phyloP scores from a whole-genome alignment of 176 grass and related monocot genomes.

The Carex littledalei region DNA sequence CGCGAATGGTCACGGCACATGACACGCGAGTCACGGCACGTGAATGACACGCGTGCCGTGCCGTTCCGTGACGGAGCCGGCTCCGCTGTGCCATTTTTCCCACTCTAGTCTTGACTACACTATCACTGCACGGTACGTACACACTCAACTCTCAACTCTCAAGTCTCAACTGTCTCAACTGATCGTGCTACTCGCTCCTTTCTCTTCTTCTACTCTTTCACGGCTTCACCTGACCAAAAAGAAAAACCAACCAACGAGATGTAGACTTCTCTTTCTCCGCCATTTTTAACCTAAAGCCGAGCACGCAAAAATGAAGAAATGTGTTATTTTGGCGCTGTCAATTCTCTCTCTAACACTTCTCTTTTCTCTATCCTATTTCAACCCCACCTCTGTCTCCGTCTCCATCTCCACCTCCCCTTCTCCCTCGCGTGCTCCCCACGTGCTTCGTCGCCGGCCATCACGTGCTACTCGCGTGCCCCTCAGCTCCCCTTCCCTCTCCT shows the following conservation, averaged over 20 bases:
- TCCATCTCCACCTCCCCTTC: slow-evolving; percentile 19
- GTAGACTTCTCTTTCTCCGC: not conserved
- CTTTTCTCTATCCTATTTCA: slow-evolving; percentile 17
- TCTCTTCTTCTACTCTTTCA: not conserved
- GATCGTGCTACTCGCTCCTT: not conserved
- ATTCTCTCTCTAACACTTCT: slow-evolving; percentile 18
- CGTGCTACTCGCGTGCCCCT: not conserved
- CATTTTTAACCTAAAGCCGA: not conserved
- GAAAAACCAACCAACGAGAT: too few relatives aligned
- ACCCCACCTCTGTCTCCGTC: slow-evolving; percentile 29
- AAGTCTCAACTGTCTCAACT: not conserved
- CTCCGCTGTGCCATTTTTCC: too few relatives aligned
- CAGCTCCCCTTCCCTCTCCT: slow-evolving; percentile 30
- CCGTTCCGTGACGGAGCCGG: too few relatives aligned
- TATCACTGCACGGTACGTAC: not conserved
- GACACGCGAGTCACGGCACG: too few relatives aligned
- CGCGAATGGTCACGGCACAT: too few relatives aligned
- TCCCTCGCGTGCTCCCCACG: slow-evolving; percentile 28
- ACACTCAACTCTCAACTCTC: not conserved
- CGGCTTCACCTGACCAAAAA: not conserved
- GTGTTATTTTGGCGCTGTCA: not conserved
- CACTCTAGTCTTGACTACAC: too few relatives aligned
- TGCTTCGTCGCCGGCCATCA: not conserved
- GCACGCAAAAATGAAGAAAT: slow-evolving; percentile 7
- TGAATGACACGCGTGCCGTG: too few relatives aligned